Evolutionary conservation across 345 rosid species (phyloP), one percentile per base, ranked within the genome.

Genomic region (Acer yangbiense): DNA sequence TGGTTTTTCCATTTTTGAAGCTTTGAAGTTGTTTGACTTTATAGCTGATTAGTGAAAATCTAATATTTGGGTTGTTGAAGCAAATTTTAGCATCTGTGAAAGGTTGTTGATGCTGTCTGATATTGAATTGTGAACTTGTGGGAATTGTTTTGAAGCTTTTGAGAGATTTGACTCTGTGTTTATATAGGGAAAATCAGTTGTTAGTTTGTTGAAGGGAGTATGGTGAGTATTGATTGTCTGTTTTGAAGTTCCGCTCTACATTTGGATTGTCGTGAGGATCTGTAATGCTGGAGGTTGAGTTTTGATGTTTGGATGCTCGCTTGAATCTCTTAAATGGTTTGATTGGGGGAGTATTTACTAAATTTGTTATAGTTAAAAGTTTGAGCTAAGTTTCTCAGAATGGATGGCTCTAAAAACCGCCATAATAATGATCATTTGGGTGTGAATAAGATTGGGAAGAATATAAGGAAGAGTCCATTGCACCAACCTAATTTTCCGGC

Each of bases 361-460:
- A 68, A 16, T 69, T 63, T 46, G 39, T 62, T 67, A 74, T 61
- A 9, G 68, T 68, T n/a, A 60, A 66, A 46, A 69, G 41, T n/a
- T 77, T 32, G 73, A 29, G 41, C 68, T 74, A 27, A n/a, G 32
- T 61, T 35, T 63, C 65, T 20, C 14, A 43, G 77, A 65, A 94
- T 93, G 98, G 95, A 94, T 89, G 90, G 87, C 76, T 90, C 93
- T 0, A 91, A 90, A 83, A 93, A 88, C 77, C 78, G 89, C 86
- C 91, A 78, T 67, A 86, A 76, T 71, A 88, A 77, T 75, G 98
- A 95, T 76, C 90, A 80, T 85, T 85, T 95, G 87, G 98, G 97
- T 65, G 94, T 93, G 82, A 95, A 93, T 81, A 95, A 90, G 88
- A 84, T 81, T 18, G 95, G 98, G 58, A 95, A 87, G 84, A 91